Base-by-base conservation (phyloP, 305 asterid species). In the Rubia peregrina region DNA sequence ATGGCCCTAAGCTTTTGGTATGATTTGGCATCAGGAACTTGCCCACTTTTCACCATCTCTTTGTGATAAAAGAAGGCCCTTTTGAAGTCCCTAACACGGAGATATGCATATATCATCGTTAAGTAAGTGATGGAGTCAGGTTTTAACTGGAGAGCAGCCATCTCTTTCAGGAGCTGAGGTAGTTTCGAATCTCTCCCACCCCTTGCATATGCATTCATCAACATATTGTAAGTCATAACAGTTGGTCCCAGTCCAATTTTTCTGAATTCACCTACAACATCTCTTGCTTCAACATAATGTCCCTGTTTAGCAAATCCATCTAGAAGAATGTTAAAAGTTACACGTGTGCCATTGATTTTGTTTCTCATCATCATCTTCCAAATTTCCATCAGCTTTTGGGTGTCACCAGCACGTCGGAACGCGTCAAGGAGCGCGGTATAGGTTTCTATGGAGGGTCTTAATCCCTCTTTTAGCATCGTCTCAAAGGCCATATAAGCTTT, bases 261-360 rank as follows among this genome's bases (percentile, higher is more conserved):
- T 72, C 90, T 94, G 75, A 91, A 94, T 77, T 91, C 99, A 16
- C 80, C 80, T 46, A 91, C 69, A 1, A 91, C 91, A 16, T 91
- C 96, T 76, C 99, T 83, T 22, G 96, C 97, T 75, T 89, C 96
- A 9, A 76, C 75, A 41, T 88, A 94, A 24, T 74, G 83, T 36
- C 97, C 99, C 65, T 91, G 95, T 79, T 94, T 94, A 14, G 97
- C 89, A 42, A 89, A 91, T 22, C 99, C 99, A 74, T 94, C 97
- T 6, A 94, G 80, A 62, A 94, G 88, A 69, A 82, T 86, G 79
- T 89, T 89, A 81, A 94, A 94, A 41, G 96, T 94, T 21, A 87
- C 92, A 26, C 84, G 85, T 4, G 96, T 94, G 71, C 91, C 96
- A 75, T 71, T 82, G 40, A 88, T 42, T 83, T 78, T 91, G 57